Conservation (phyloP, 176 grass and related monocot genomes). For the Pontederia paniculata region DNA sequence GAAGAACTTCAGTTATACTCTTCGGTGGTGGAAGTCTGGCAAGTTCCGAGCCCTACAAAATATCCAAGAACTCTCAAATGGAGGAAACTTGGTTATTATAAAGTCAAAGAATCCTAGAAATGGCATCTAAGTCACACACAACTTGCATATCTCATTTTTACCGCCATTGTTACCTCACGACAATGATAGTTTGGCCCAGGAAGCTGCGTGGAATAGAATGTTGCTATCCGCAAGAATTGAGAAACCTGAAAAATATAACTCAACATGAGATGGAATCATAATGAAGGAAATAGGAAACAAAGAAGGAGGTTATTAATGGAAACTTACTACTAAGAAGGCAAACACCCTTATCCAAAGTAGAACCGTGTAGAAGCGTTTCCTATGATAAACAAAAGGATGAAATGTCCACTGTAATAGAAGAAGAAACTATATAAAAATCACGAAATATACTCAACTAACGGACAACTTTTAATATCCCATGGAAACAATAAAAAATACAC, state of each 20-base stretch:
- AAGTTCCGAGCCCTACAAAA: constrained; percentile 50
- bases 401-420: constrained; percentile 58
- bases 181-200: constrained; percentile 94
- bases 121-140: background rate
- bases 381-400: constrained; percentile 89
- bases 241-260: constrained; percentile 40
- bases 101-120: too few species aligned
- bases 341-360: constrained; percentile 76
- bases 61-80: constrained; percentile 5
- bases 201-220: constrained; percentile 90
- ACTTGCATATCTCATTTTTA: background rate
- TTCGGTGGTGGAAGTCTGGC: constrained; percentile 54
- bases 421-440: too few species aligned
- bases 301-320: background rate
- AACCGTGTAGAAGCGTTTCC: constrained; percentile 79
- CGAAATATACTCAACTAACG: too few species aligned
- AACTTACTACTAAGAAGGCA: constrained; percentile 84
- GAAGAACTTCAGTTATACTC: constrained; percentile 60
- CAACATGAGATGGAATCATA: background rate
- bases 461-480: too few species aligned
- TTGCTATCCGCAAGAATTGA: constrained; percentile 61
- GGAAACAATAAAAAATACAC: too few species aligned
- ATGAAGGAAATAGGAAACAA: background rate
- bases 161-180: constrained; percentile 41
- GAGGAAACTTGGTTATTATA: too few species aligned